A percentile compares a stretch with the other conserved stretches of the same genome.
phyloP scores from a whole-genome alignment of 176 grass and related monocot species.

The Phoenix roebelenii region DNA sequence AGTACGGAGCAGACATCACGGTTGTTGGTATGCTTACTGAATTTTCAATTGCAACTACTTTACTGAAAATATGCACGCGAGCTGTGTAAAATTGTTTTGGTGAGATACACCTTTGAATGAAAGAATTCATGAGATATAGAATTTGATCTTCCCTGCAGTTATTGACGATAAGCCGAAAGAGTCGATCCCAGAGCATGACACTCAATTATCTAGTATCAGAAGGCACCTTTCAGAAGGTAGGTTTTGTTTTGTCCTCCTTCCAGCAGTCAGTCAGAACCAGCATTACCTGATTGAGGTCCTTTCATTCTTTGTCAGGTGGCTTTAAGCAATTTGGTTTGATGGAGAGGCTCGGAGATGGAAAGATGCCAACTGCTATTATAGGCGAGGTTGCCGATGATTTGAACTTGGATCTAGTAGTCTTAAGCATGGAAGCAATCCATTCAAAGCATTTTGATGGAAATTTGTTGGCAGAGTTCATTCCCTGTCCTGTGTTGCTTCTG shows the following conservation, averaged over 20 bases:
- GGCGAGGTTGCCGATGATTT: slow-evolving; percentile 90
- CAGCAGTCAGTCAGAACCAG: not conserved
- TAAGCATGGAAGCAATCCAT: slow-evolving; percentile 97
- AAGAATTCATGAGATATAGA: not conserved
- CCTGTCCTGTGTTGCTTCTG: slow-evolving; percentile 79
- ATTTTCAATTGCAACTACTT: not conserved
- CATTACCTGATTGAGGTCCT: not conserved
- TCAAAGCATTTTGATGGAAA: slow-evolving; percentile 94
- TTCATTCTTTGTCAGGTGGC: slow-evolving; percentile 43
- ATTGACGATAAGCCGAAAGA: slow-evolving; percentile 95
- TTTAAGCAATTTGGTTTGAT: slow-evolving; percentile 93
- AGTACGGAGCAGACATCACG: slow-evolving; percentile 89
- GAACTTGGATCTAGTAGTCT: slow-evolving; percentile 83
- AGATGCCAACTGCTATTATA: slow-evolving; percentile 70
- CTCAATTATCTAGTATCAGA: slow-evolving; percentile 86
- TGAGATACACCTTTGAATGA: no score
- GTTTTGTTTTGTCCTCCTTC: not conserved
- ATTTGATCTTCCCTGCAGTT: slow-evolving; percentile 39
- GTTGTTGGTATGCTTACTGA: slow-evolving; percentile 59
- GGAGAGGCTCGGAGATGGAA: slow-evolving; percentile 90
- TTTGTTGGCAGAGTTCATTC: slow-evolving; percentile 88
- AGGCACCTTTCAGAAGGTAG: slow-evolving; percentile 98
- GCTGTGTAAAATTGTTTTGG: no score
- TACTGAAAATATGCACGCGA: no score
- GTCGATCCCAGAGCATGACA: slow-evolving; percentile 71